Percentiles rank a stretch among this genome's conserved stretches.
Conservation (phyloP, 2,329 filamentous ascomycete genomes). For the Aspergillus spinulosporus region DNA sequence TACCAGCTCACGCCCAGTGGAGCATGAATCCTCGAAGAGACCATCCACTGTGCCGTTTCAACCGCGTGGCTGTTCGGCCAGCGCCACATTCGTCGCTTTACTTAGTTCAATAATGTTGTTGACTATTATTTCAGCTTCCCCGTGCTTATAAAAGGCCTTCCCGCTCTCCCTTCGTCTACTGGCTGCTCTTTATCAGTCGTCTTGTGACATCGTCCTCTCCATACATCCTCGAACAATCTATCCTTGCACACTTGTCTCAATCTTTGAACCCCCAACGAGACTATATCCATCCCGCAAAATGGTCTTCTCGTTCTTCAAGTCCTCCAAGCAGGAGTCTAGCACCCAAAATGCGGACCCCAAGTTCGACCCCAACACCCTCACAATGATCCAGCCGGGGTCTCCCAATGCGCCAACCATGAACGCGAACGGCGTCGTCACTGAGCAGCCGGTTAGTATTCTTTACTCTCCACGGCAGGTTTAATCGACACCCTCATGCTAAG, state of each 20-base stretch:
- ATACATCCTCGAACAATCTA: background rate
- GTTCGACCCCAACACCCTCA: conserved; percentile 31
- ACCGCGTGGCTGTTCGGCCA: background rate
- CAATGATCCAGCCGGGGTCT: conserved; percentile 30
- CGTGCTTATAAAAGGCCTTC: background rate
- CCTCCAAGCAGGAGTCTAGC: conserved; percentile 17
- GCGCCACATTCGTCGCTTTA: background rate
- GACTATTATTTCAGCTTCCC: background rate
- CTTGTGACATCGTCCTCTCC: background rate
- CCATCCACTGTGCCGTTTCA: conserved; percentile 3
- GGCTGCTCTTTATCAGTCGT: background rate
- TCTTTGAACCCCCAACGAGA: no score
- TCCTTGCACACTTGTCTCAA: background rate
- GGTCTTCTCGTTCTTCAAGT: conserved; percentile 30
- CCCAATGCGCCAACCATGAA: conserved; percentile 26
- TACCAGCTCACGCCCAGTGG: background rate
- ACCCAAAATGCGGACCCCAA: conserved; percentile 17
- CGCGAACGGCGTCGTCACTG: conserved; percentile 16
- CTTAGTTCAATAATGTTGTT: background rate
- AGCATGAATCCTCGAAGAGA: conserved; percentile 1
- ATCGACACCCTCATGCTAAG: background rate
- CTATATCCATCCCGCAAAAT: conserved; percentile 11
- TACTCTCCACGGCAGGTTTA: background rate
- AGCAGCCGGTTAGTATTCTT: conserved; percentile 26
- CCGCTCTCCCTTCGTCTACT: background rate